Base-by-base conservation (phyloP, 169 alveolate species). In the Eimeria falciformis region DNA sequence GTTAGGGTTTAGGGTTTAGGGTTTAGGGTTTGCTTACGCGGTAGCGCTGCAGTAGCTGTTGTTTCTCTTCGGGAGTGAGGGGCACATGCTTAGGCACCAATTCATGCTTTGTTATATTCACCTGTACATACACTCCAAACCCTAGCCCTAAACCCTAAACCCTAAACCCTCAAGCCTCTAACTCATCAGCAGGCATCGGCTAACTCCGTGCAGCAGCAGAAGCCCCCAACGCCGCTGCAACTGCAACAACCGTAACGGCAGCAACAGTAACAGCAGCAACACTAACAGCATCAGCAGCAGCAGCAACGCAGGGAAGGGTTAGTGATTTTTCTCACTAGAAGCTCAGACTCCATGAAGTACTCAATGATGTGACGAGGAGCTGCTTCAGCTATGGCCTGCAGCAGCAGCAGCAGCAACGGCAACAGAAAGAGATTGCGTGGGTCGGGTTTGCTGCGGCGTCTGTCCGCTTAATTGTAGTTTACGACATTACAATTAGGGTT, bases 1-100 rank as follows among this genome's bases (percentile, higher is more conserved):
- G 71, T 23, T 58, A 23, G 23, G 23, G 27, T 58, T 58, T 23
- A 58, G 71, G 27, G 27, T n/a, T 25, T 33, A 33, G 40, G 40
- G 40, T 33, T 33, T 33, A 33, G 40, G 2, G 40, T 2, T 33
- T 33, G 40, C 90, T 66, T 94, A 96, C 98, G 79, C 97, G 97
- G 94, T 99, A 99, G 94, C 98, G 96, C 90, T 97, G 97, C 45
- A 98, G 96, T 21, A 99, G 96, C 46, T 95, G 94, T 68, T 97
- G 95, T 95, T 98, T 98, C 86, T 98, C 99, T 53, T 97, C 99
- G 85, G 95, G 95, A 37, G 99, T 93, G 75, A 98, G 96, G 17
- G 99, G 98, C 78, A 97, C 96, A 94, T 99, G 99, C 94, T 96
- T 96, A 37, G 99, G 99, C 68, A 99, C 99, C 83, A 98, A 96